phyloP scores from a whole-genome alignment of 345 rosid species.

The Arabidopsis thaliana region DNA sequence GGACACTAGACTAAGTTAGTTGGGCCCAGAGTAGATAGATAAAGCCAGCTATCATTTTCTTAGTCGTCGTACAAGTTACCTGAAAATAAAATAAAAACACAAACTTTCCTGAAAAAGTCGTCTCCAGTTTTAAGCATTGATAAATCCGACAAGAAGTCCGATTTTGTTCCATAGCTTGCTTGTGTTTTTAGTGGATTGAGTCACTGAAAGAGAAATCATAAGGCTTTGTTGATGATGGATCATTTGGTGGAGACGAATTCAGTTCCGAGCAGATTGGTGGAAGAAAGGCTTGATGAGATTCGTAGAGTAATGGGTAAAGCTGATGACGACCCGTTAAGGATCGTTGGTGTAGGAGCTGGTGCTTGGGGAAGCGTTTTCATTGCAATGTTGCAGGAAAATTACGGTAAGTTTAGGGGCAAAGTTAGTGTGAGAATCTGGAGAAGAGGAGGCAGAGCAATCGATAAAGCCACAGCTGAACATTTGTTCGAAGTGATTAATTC shows the following conservation, averaged over 20 bases:
- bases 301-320: slow-evolving; percentile 71
- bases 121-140: slow-evolving; percentile 25
- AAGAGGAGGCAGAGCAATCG: slow-evolving; percentile 81
- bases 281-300: slow-evolving; percentile 85
- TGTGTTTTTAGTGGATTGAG: not conserved
- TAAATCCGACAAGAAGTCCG: slow-evolving; percentile 3
- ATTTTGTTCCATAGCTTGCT: slow-evolving; percentile 8
- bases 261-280: slow-evolving; percentile 44
- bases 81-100: not conserved
- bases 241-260: slow-evolving; percentile 29
- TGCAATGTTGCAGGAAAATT: slow-evolving; percentile 83
- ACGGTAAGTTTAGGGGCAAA: slow-evolving; percentile 77
- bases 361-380: slow-evolving; percentile 99
- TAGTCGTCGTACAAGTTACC: slow-evolving; percentile 20
- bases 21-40: slow-evolving; percentile 14
- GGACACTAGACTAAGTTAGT: not conserved
- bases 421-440: slow-evolving; percentile 92
- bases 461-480: slow-evolving; percentile 80
- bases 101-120: slow-evolving; percentile 32
- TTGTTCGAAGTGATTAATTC: slow-evolving; percentile 95
- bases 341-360: slow-evolving; percentile 95
- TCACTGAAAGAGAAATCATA: slow-evolving; percentile 22
- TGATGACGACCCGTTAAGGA: slow-evolving; percentile 82
- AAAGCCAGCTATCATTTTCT: slow-evolving; percentile 23
- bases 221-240: slow-evolving; percentile 27